These are phyloP conservation scores for Dillenia suffruticosa DNA, from an alignment of 164 flowering plant species.

Conservation along the genomic window DNA sequence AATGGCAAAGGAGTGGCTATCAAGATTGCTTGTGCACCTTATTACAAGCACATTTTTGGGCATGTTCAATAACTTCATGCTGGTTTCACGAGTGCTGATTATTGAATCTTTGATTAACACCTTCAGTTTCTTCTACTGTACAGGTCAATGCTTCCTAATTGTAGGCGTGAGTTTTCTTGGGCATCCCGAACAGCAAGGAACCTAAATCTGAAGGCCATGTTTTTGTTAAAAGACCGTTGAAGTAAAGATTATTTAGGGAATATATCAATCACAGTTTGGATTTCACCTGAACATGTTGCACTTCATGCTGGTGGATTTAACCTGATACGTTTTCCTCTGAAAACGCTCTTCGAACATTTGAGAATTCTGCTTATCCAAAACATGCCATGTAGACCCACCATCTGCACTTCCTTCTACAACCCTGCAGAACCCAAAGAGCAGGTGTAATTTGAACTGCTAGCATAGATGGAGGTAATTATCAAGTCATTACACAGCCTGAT, in stretches of 20 bases:
- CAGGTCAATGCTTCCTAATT: slow-evolving; percentile 84
- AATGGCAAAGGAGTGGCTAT: no score
- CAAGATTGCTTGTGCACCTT: no score
- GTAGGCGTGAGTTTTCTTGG: slow-evolving; percentile 58
- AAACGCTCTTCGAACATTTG: slow-evolving; percentile 73
- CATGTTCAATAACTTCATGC: neutral
- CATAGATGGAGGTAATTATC: neutral
- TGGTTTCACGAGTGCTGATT: no score
- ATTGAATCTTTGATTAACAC: neutral
- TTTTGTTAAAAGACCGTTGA: neutral
- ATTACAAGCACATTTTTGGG: no score
- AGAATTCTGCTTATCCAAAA: slow-evolving; percentile 63
- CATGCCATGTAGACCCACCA: slow-evolving; percentile 74
- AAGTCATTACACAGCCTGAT: neutral
- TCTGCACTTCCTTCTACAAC: slow-evolving; percentile 83
- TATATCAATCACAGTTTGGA: neutral
- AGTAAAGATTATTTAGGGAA: neutral
- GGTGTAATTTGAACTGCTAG: neutral
- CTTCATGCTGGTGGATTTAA: slow-evolving; percentile 23
- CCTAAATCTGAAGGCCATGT: slow-evolving; percentile 48
- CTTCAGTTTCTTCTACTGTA: slow-evolving; percentile 23
- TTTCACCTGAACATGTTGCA: slow-evolving; percentile 76
- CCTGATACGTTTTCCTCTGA: slow-evolving; percentile 52
- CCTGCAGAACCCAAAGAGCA: slow-evolving; percentile 34
- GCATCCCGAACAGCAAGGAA: slow-evolving; percentile 63